phyloP scores from a whole-genome alignment of 2,329 filamentous ascomycete genomes.

The Talaromyces albobiverticillius region DNA sequence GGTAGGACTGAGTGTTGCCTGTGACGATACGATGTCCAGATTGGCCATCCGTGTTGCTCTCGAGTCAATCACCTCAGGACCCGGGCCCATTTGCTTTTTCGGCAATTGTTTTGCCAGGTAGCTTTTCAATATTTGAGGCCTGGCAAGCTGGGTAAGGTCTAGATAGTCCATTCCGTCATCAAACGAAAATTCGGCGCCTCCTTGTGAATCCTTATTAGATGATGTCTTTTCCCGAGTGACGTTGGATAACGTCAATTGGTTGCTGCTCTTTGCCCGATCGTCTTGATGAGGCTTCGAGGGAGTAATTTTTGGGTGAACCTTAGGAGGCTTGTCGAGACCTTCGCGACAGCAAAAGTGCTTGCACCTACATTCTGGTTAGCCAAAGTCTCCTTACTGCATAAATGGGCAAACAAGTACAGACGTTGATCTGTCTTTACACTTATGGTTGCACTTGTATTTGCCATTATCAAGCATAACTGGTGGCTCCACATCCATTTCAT shows the following conservation, averaged over 20 bases:
- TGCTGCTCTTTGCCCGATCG: slow-evolving; percentile 28
- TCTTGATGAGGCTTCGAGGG: slow-evolving; percentile 8
- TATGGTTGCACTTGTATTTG: slow-evolving; percentile 71
- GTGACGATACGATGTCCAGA: slow-evolving; percentile 7
- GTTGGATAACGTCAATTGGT: slow-evolving; percentile 29
- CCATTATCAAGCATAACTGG: slow-evolving; percentile 63
- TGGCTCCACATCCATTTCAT: slow-evolving; percentile 24
- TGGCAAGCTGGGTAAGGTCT: slow-evolving; percentile 8
- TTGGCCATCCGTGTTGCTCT: slow-evolving; percentile 5
- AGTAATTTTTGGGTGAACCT: slow-evolving; percentile 30
- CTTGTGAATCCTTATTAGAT: slow-evolving; percentile 16
- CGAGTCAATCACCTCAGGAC: neutral
- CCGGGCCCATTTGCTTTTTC: neutral
- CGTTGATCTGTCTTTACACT: slow-evolving; percentile 59
- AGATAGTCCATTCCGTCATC: slow-evolving; percentile 11
- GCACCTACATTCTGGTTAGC: slow-evolving; percentile 48
- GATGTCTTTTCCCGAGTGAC: slow-evolving; percentile 23
- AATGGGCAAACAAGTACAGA: slow-evolving; percentile 21
- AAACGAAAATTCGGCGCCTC: neutral
- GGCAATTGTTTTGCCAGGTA: neutral
- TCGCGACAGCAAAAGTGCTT: slow-evolving; percentile 72
- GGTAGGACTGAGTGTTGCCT: neutral
- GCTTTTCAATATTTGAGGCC: neutral
- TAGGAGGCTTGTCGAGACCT: slow-evolving; percentile 64
- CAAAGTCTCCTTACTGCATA: neutral